Conservation (phyloP, 1,284 basidiomycete species). For the Cryptococcus maquisensis region DNA sequence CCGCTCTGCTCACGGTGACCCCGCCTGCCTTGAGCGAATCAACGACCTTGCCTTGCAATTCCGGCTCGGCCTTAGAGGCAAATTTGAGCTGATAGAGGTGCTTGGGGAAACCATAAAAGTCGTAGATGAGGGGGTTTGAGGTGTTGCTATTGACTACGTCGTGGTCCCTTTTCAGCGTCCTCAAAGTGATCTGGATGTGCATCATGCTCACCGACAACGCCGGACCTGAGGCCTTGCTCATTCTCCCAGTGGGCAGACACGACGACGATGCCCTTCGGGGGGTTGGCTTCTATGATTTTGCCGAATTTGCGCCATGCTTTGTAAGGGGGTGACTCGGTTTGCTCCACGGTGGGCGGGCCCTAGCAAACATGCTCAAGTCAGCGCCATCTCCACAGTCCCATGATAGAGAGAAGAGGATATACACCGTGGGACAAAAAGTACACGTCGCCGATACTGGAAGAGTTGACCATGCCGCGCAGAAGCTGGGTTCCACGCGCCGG, state of each 20-base stretch:
- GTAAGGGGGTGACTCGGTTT: slow-evolving; percentile 42
- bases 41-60: slow-evolving; percentile 31
- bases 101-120: slow-evolving; percentile 51
- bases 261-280: slow-evolving; percentile 46
- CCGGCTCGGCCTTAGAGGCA: slow-evolving; percentile 24
- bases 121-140: slow-evolving; percentile 49
- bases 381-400: not conserved
- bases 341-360: slow-evolving; percentile 51
- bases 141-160: slow-evolving; percentile 40
- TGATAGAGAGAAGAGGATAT: slow-evolving; percentile 4
- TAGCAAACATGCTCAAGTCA: not conserved
- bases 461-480: not conserved
- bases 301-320: slow-evolving; percentile 49
- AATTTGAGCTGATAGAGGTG: slow-evolving; percentile 49
- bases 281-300: slow-evolving; percentile 30
- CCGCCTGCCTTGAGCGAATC: slow-evolving; percentile 30
- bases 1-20: slow-evolving; percentile 21
- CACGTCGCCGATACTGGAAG: slow-evolving; percentile 27
- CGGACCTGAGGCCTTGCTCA: not conserved
- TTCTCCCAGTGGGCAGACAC: slow-evolving; percentile 53
- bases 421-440: slow-evolving; percentile 47
- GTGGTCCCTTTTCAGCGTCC: not conserved
- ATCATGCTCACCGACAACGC: slow-evolving; percentile 26
- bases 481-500: not conserved
- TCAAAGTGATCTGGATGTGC: not conserved